Evolutionary conservation across 2,329 filamentous ascomycete species (phyloP).

Genomic region (Epichloe aotearoae): DNA sequence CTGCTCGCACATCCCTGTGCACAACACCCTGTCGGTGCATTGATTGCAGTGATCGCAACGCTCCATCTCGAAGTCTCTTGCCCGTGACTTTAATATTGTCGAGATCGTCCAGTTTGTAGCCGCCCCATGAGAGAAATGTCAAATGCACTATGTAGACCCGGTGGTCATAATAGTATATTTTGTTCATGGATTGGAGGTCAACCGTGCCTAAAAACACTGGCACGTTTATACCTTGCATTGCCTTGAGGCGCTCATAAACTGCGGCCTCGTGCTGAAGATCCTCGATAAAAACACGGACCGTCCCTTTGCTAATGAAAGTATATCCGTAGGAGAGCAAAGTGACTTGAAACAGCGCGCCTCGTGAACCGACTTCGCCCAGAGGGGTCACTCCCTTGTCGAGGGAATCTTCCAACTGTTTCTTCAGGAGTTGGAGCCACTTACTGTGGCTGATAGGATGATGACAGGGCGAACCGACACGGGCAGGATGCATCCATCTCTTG

Average conservation of each 20-base stretch:
- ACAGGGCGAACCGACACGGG: background rate
- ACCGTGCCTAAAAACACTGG: slow-evolving; percentile 26
- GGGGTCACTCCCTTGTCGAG: slow-evolving; percentile 18
- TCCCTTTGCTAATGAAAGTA: slow-evolving; percentile 29
- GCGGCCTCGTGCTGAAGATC: slow-evolving; percentile 22
- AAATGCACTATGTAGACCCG: slow-evolving; percentile 20
- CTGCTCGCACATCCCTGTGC: slow-evolving; percentile 13
- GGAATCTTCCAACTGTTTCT: slow-evolving; percentile 16
- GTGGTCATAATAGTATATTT: slow-evolving; percentile 21
- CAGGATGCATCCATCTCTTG: slow-evolving; percentile 1
- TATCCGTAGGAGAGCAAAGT: slow-evolving; percentile 28
- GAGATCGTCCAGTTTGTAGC: background rate
- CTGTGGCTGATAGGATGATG: slow-evolving; percentile 17
- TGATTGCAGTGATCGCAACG: slow-evolving; percentile 8
- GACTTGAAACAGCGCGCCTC: slow-evolving; percentile 27
- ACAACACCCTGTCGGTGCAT: slow-evolving; percentile 15
- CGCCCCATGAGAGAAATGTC: slow-evolving; percentile 16
- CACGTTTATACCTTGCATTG: slow-evolving; percentile 21
- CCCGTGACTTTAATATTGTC: background rate
- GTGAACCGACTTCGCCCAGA: slow-evolving; percentile 18
- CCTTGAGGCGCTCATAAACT: slow-evolving; percentile 21
- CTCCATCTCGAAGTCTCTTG: slow-evolving; percentile 4
- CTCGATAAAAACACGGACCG: slow-evolving; percentile 16
- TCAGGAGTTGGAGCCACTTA: slow-evolving; percentile 18
- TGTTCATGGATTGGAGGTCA: slow-evolving; percentile 19